These are phyloP conservation scores for Scheffersomyces parashehatae DNA, from an alignment of 1,139 yeast genomes.

Conservation along the genomic window DNA sequence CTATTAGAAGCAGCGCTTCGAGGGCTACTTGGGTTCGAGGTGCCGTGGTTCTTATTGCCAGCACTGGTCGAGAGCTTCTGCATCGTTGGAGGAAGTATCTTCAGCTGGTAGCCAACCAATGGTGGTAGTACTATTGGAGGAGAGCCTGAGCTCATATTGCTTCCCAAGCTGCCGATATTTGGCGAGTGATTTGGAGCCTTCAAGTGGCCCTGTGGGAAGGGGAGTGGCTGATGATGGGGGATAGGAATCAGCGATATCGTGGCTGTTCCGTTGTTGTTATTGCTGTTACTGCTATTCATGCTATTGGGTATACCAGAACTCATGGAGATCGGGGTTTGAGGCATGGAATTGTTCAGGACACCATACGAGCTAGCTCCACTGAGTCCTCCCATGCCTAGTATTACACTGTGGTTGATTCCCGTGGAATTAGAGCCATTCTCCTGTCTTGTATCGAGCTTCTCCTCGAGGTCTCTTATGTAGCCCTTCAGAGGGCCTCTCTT, in stretches of 20 bases:
- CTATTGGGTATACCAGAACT: conserved; percentile 1
- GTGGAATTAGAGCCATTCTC: neutral
- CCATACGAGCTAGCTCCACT: neutral
- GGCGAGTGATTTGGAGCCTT: neutral
- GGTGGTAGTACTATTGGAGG: conserved; percentile 30
- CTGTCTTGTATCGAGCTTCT: conserved; percentile 21
- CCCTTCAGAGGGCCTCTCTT: conserved; percentile 82
- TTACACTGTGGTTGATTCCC: neutral
- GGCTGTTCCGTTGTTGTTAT: neutral
- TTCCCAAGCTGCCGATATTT: conserved; percentile 2
- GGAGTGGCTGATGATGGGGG: conserved; percentile 17
- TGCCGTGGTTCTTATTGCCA: neutral
- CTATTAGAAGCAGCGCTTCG: neutral
- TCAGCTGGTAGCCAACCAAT: conserved; percentile 16
- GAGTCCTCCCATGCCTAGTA: neutral
- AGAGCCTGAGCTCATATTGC: conserved; percentile 5
- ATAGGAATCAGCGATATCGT: conserved; percentile 2
- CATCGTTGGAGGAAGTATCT: conserved; percentile 5
- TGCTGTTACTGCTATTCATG: too few relatives aligned
- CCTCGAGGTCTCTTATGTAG: conserved; percentile 48
- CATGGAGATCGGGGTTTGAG: neutral
- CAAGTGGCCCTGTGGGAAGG: conserved; percentile 15
- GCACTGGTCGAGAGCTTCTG: conserved; percentile 1
- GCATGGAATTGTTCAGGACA: neutral
- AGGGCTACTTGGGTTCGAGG: neutral